Evolutionary conservation across 164 flowering plant genomes (phyloP), one percentile per base, ranked within the genome.

Genomic region (Malania oleifera): DNA sequence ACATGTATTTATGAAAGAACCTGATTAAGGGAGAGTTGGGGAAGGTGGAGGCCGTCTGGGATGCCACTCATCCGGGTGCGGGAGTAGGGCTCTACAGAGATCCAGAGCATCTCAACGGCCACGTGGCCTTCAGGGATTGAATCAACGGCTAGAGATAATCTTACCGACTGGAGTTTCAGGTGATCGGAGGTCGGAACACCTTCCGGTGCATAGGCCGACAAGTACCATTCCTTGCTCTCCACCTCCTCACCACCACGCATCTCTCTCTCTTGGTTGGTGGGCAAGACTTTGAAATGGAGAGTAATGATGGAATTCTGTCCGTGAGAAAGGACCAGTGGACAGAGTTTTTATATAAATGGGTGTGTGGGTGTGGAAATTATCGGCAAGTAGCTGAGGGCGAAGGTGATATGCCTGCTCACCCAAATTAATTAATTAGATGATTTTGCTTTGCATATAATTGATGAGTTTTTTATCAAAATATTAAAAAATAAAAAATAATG

Each of bases 61-160:
- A 9, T 20, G 24, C 79, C 82, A 27, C 56, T 54, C 71, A 78
- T 72, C 54, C 59, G 49, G 34, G 73, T 46, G 2, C 79, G 69
- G 2, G 67, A 59, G 59, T 70, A 72, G 0, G 79, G 79, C 47
- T 78, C 82, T 8, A 78, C 52, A 11, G 79, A 78, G 50, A 78
- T 24, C 44, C 51, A 65, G 25, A 78, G 66, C 43, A 50, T 18
- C 49, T 75, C 63, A 18, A 75, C 41, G 8, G 56, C 69, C 14
- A 70, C 77, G 31, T 75, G 77, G 39, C 48, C 6, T 0, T 72
- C 69, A 0, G 77, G 77, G 26, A 78, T 65, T 5, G 73, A 60
- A 31, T 70, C 73, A 23, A 34, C 37, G 17, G 62, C 47, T 7
- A 76, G 5, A 0, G 61, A 59, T 20, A 75, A 9, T 39, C 11